Base-by-base conservation (phyloP, 2,329 filamentous ascomycete species). In the Thyridium curvatum region DNA sequence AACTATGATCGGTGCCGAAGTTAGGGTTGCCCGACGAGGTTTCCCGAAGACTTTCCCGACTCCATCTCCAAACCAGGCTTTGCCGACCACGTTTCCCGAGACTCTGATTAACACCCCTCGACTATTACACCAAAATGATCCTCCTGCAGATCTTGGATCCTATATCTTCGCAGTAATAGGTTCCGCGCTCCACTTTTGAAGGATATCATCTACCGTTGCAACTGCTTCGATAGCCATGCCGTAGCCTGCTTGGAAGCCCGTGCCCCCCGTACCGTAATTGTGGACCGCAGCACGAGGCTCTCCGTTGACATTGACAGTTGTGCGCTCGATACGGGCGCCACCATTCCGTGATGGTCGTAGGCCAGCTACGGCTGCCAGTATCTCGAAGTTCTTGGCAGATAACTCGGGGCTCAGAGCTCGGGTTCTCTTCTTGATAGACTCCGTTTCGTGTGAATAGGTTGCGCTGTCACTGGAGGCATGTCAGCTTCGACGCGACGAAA, bases 191-290 rank as follows among this genome's bases (percentile, higher is more conserved):
- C 21, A 26, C 21, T 26, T 6, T 10, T 26, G 4, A 26, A 62
- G 36, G 7, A 59, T 16, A 32, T 58, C 52, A 6, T 60, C 52
- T 2, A 53, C 50, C 12, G 43, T 41, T n/a, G 38, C 35, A 9
- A 62, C 58, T 1, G 62, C 54, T 29, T 64, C 62, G 15, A 57
- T 13, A 0, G 62, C 60, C 61, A 64, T 64, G 6, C 60, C 61
- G 30, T 59, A 64, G 4, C 62, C 61, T 4, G 66, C 65, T 37
- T 69, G 66, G 42, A 64, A 70, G 0, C 66, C 66, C 2, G 66
- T 65, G 9, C 66, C 66, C 1, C 66, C 64, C 5, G 65, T 66
- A 5, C 66, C 66, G 43, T 71, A 68, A 38, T 67, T 66, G 45
- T 67, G 65, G 4, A 68, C 57, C 10, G 63, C 34, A 1, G 43